Evolutionary conservation across 169 alveolate species (phyloP).

Genomic region (Miamiensis avidus): DNA sequence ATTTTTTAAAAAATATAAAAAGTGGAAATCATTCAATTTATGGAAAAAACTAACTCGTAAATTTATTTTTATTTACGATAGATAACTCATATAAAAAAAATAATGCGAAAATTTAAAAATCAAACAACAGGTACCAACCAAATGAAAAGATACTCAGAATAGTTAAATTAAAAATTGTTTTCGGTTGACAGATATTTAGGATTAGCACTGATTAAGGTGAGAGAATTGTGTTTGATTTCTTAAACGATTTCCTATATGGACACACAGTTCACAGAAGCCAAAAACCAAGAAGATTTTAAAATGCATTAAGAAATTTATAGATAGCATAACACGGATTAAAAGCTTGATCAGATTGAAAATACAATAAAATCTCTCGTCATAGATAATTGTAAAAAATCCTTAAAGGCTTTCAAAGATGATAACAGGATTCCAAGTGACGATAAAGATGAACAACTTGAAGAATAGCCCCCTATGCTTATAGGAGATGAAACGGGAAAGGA

Average conservation of each 20-base stretch:
- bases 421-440: slow-evolving; percentile 62
- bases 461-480: slow-evolving; percentile 68
- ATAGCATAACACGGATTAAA: slow-evolving; percentile 2
- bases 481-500: slow-evolving; percentile 76
- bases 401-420: slow-evolving; percentile 59
- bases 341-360: slow-evolving; percentile 36
- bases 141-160: slow-evolving; percentile 63
- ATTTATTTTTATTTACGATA: slow-evolving; percentile 24
- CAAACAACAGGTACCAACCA: not conserved
- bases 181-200: slow-evolving; percentile 77
- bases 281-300: slow-evolving; percentile 59
- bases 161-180: slow-evolving; percentile 74
- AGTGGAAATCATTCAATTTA: slow-evolving; percentile 85
- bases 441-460: slow-evolving; percentile 59
- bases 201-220: slow-evolving; percentile 68
- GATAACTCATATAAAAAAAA: not conserved
- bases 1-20: slow-evolving; percentile 73
- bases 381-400: slow-evolving; percentile 55
- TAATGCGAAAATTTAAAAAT: too few species aligned
- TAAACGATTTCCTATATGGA: slow-evolving; percentile 16
- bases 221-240: slow-evolving; percentile 52
- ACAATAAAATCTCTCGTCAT: slow-evolving; percentile 49
- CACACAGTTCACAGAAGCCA: slow-evolving; percentile 5
- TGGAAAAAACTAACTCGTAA: slow-evolving; percentile 86
- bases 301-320: slow-evolving; percentile 61